Evolutionary conservation across 2,329 filamentous ascomycete genomes (phyloP).

Genomic region (Aurifilum marmelostoma): DNA sequence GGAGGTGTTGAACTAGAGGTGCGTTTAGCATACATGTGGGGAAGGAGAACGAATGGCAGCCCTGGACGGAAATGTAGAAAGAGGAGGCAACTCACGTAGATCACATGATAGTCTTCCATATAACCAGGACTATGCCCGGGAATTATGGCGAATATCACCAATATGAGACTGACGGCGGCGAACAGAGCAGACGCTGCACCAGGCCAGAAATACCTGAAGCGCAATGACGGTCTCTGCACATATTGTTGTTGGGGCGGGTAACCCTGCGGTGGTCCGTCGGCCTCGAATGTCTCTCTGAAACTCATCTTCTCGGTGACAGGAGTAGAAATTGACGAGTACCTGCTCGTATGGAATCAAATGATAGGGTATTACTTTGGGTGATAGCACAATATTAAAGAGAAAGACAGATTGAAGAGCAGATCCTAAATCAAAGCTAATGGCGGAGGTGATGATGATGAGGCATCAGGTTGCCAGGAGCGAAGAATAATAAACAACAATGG

Average conservation of each 20-base stretch:
- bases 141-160: constrained; percentile 43
- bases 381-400: neutral
- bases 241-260: neutral
- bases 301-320: neutral
- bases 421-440: neutral
- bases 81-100: constrained; percentile 38
- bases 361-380: neutral
- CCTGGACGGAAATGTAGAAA: no score
- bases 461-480: neutral
- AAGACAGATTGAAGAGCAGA: neutral
- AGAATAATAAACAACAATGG: neutral
- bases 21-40: constrained; percentile 7
- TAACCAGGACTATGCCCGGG: constrained; percentile 43
- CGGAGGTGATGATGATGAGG: neutral
- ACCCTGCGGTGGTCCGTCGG: neutral
- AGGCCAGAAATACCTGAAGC: constrained; percentile 9
- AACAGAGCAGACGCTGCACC: constrained; percentile 37
- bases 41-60: no score
- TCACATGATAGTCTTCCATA: constrained; percentile 44
- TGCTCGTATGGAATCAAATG: constrained; percentile 1
- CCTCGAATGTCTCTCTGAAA: neutral
- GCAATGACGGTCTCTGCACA: constrained; percentile 1
- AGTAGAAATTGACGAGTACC: neutral
- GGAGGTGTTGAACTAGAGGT: constrained; percentile 45
- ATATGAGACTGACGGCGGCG: constrained; percentile 41